phyloP scores from a whole-genome alignment of 202 grass and related monocot genomes.

The Hordeum pubiflorum region DNA sequence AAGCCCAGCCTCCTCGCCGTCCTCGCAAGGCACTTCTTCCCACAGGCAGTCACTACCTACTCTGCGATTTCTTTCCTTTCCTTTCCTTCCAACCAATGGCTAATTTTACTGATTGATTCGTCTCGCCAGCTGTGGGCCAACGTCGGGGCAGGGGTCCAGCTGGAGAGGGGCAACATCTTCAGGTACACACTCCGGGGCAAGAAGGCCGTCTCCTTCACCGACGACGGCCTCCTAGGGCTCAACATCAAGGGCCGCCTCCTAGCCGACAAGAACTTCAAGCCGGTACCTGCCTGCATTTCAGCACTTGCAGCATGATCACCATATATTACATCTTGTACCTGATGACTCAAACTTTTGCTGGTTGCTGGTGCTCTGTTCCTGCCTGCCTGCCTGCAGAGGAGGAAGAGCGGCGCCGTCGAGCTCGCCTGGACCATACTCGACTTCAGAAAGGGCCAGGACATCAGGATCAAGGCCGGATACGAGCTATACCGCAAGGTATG shows the following conservation, averaged over 20 bases:
- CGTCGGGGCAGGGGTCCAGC: slow-evolving; percentile 46
- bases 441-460: slow-evolving; percentile 68
- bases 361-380: no score
- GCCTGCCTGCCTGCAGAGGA: slow-evolving; percentile 26
- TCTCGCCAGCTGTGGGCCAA: slow-evolving; percentile 47
- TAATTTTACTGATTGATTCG: not conserved
- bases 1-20: slow-evolving; percentile 50
- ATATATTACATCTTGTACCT: not conserved
- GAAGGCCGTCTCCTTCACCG: slow-evolving; percentile 48
- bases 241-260: slow-evolving; percentile 56
- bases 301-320: not conserved
- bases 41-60: no score
- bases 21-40: slow-evolving; percentile 54
- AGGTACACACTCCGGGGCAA: slow-evolving; percentile 57
- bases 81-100: no score
- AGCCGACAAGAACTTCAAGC: slow-evolving; percentile 47
- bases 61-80: no score
- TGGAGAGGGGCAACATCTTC: slow-evolving; percentile 32
- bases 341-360: no score
- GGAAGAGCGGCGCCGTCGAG: slow-evolving; percentile 47
- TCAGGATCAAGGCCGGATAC: slow-evolving; percentile 83
- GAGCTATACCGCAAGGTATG: slow-evolving; percentile 54
- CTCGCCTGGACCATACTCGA: slow-evolving; percentile 69
- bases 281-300: not conserved
- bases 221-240: slow-evolving; percentile 33